These are phyloP conservation scores for Botryotinia narcissicola DNA, from an alignment of 2,329 filamentous ascomycete species.

Conservation along the genomic window DNA sequence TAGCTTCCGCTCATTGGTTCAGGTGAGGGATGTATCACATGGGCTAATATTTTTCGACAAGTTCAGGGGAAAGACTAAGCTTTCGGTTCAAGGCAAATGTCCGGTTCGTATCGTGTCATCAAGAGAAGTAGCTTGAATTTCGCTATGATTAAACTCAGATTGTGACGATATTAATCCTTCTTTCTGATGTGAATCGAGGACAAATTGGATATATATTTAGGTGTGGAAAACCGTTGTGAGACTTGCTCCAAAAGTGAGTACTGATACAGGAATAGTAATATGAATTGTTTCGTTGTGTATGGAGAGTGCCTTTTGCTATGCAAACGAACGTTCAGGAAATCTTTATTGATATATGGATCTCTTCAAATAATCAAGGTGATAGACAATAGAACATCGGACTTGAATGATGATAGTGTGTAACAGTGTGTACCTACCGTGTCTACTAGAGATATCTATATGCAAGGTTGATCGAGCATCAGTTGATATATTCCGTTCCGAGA, in stretches of 20 bases:
- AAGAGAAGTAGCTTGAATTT: background rate
- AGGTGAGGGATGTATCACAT: background rate
- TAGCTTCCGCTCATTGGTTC: background rate
- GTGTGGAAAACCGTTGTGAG: background rate
- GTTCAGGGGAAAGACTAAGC: background rate
- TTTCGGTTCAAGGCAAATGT: background rate
- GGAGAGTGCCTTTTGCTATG: background rate
- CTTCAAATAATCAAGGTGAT: background rate
- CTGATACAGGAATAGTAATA: no score
- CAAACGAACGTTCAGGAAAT: background rate
- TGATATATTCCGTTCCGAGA: constrained; percentile 1
- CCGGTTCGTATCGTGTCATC: background rate
- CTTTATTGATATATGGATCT: background rate
- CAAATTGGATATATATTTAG: no score
- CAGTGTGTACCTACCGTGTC: no score
- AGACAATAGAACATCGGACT: background rate
- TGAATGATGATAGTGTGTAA: background rate
- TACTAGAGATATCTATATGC: no score
- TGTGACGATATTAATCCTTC: background rate
- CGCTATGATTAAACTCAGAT: no score
- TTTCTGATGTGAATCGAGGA: background rate
- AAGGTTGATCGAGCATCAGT: background rate
- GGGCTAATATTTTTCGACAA: background rate
- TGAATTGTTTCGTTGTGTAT: background rate
- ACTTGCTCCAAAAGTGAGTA: background rate